These are phyloP conservation scores for Fraxinus excelsior DNA, from an alignment of 257 asterid genomes.

Conservation along the genomic window DNA sequence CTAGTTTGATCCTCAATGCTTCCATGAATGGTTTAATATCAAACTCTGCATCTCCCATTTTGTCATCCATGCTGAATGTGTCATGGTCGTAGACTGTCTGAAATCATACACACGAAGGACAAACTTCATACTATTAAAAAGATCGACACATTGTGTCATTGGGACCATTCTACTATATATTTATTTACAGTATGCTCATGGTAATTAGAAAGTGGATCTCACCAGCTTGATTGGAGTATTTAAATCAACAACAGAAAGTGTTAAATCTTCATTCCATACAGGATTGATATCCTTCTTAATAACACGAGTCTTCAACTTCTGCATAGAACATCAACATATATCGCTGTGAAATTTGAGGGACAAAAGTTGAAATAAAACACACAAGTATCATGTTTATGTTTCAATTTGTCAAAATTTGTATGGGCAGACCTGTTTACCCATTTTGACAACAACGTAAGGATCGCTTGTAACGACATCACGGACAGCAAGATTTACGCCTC, in stretches of 20 bases:
- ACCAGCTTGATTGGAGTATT: slow-evolving; percentile 52
- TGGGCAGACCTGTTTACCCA: slow-evolving; percentile 54
- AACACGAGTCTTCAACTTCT: slow-evolving; percentile 86
- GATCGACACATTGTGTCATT: background rate
- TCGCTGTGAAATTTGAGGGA: background rate
- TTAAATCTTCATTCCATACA: slow-evolving; percentile 88
- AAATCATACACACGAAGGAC: slow-evolving; percentile 5
- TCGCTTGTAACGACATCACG: slow-evolving; percentile 87
- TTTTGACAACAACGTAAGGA: slow-evolving; percentile 63
- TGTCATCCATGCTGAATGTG: slow-evolving; percentile 65
- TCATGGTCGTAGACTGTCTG: slow-evolving; percentile 73
- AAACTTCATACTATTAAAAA: background rate
- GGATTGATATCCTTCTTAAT: slow-evolving; percentile 79
- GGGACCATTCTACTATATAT: background rate
- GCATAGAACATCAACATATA: slow-evolving; percentile 23
- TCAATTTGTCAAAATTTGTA: too few relatives aligned
- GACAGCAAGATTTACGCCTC: slow-evolving; percentile 85
- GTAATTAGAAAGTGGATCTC: slow-evolving; percentile 13
- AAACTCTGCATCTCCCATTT: slow-evolving; percentile 66
- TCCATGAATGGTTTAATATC: slow-evolving; percentile 49
- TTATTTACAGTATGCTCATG: background rate
- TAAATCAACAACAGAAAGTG: slow-evolving; percentile 66
- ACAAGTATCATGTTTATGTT: too few relatives aligned
- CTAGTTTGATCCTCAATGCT: slow-evolving; percentile 33
- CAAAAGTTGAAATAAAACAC: background rate